Base-by-base conservation (phyloP, 202 grass and related monocot species). In the Setaria italica region DNA sequence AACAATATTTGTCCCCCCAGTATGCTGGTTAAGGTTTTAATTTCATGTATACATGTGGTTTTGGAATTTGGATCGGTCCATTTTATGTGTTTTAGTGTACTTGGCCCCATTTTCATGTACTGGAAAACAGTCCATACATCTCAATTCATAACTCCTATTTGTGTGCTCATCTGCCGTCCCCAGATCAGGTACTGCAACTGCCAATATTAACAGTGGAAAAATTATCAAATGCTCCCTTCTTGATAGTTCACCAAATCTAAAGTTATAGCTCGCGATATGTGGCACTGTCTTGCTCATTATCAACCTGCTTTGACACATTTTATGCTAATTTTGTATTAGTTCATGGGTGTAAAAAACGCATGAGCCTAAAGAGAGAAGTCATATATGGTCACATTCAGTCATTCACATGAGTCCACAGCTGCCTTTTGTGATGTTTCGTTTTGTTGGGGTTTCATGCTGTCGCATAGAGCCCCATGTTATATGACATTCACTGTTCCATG, bases 361-460 rank as follows among this genome's bases (percentile, higher is more conserved):
- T 62, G 29, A 13, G 1, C 9, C 48, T 78, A 14, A 60, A 46
- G 4, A 35, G 0, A 34, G n/a, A 16, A 30, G 2, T 53, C 2
- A 2, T 4, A 13, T 16, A 19, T 41, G 12, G 21, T 2, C 21
- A 16, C 45, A 49, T 50, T 47, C 3, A 45, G 19, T 1, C 2
- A 12, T 66, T 76, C 73, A 32, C 50, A 68, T 46, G 2, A 48
- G 16, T 72, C 41, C 53, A 39, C 29, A 37, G 7, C 43, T 62
- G 14, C 67, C 14, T 72, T 85, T 56, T 71, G 32, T 13, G 43
- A 62, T 19, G 9, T 65, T 86, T 72, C 6, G 33, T 56, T 47
- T 54, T 64, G 58, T 35, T 34, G 3, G 47, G 16, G 4, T 3
- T 79, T 70, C 60, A 46, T 80, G 62, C 34, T 14, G 66, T 70